Evolutionary conservation across 495 filamentous ascomycete genomes (phyloP), one percentile per base, ranked within the genome.

Genomic region (Aspergillus ellipticus): DNA sequence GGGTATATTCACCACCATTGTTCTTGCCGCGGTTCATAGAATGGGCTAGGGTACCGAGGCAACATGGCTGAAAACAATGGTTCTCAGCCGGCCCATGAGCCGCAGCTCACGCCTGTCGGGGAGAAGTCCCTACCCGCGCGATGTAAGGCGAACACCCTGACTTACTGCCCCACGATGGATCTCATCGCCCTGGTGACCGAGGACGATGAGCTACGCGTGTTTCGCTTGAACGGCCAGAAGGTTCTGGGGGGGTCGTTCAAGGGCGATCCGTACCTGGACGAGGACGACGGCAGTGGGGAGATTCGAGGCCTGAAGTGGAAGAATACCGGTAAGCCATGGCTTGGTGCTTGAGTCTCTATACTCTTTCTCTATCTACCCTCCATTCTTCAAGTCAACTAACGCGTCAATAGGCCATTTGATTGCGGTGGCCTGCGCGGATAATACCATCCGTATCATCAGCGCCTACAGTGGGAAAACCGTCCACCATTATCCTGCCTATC

Each of bases 131-230:
- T 85, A 15, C 73, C 79, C 20, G 73, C 77, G 57, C 79, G 75
- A 65, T 78, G 84, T 59, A 81, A 84, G 54, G 58, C 77, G 42
- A 69, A 73, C 52, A 78, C 84, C 49, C 64, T 92, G 28, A 76
- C 86, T 15, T 90, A 88, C 69, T 93, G 89, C 72, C 90, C 91
- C 9, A 83, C 83, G 21, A 89, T 93, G 82, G 89, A 94, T 71
- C 78, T 96, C 51, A 73, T 90, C 39, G 86, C 85, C 11, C 73
- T 90, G 31, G 86, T 85, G n/a, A 85, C 85, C 4, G 72, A 80
- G 13, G 82, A 87, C 55, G 79, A 84, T 22, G 75, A 84, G 51
- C 65, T 90, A 35, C 70, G 79, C 51, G 81, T 88, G 10, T 88
- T 82, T 63, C 74, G 90, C 58, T 61, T 89, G 47, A 90, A 88